Base-by-base conservation (phyloP, 495 filamentous ascomycete genomes). In the Rostrohypoxylon terebratum region DNA sequence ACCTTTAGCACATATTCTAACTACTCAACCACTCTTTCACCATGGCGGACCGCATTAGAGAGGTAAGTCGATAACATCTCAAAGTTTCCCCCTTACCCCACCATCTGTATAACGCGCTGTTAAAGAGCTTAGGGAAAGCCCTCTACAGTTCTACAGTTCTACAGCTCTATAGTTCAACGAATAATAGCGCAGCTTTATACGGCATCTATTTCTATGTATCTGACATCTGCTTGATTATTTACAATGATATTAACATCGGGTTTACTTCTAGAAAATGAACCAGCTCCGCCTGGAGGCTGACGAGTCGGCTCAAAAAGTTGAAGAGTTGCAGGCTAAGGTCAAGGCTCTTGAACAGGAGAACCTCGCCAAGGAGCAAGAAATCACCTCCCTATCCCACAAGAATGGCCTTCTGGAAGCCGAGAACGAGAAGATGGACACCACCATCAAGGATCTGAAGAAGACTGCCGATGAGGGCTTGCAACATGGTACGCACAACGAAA, bases 331-430 rank as follows among this genome's bases (percentile, higher is more conserved):
- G 84, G 73, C 81, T 79, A 92, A 91, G 82, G 89, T 98, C 82
- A 98, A 98, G 85, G 83, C 81, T 20, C 87, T 99, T 66, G 94
- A 99, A 83, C 92, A 97, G 80, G 95, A 98, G 85, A 98, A 94
- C 80, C 88, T 96, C 45, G 81, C 90, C 65, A 98, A 99, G 86
- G 96, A 98, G 83, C 95, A 99, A 81, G 95, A 98, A 81, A 97
- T 99, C 78, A 93, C 90, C 63, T 99, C 96, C 28, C 90, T 99
- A 64, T 87, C 89, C 76, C 94, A 98, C 90, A 94, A 92, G 82
- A 97, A 96, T 81, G 85, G 88, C 63, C 85, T 96, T 44, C 90
- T 97, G n/a, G 94, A 98, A 81, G 70, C 79, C 59, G 93, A 97
- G 77, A 90, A 96, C 74, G 96, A 98, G 83, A 97, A 97, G 86